A percentile compares a stretch with the other conserved stretches of the same genome.
phyloP scores from a whole-genome alignment of 257 asterid species.

The Gentiana macrophylla region DNA sequence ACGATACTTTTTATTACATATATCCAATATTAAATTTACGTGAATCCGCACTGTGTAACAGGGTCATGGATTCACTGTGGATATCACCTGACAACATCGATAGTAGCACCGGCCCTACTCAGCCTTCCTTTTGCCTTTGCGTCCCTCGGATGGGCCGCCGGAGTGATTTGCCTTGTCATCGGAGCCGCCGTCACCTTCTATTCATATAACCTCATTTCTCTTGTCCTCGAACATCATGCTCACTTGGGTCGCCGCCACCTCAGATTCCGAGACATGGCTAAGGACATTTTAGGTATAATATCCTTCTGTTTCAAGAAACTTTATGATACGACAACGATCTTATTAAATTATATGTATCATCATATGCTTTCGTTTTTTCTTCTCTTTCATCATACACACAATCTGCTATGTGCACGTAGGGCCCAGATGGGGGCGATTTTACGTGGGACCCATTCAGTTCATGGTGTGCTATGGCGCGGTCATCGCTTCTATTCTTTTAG shows the following conservation, averaged over 20 bases:
- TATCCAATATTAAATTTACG: neutral
- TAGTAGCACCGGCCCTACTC: constrained; percentile 55
- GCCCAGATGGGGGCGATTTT: constrained; percentile 56
- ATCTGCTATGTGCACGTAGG: constrained; percentile 16
- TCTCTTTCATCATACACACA: too few species aligned
- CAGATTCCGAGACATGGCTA: constrained; percentile 64
- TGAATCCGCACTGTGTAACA: constrained; percentile 1
- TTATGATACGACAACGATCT: too few species aligned
- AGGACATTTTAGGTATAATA: constrained; percentile 45
- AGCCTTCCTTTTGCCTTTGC: constrained; percentile 52
- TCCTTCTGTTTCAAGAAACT: too few species aligned
- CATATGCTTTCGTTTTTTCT: too few species aligned
- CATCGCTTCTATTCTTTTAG: constrained; percentile 47
- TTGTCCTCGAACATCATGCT: constrained; percentile 58
- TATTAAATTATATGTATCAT: too few species aligned
- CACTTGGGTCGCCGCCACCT: constrained; percentile 55
- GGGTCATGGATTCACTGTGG: constrained; percentile 74
- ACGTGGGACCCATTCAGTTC: constrained; percentile 64
- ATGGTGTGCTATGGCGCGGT: constrained; percentile 54
- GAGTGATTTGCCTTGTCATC: constrained; percentile 32
- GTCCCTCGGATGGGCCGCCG: constrained; percentile 53
- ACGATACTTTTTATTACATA: too few species aligned
- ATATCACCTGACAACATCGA: constrained; percentile 60
- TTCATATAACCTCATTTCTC: constrained; percentile 43
- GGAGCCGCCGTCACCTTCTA: constrained; percentile 52